phyloP scores from a whole-genome alignment of 768 basidiomycete species.

The Podaxis pistillaris region DNA sequence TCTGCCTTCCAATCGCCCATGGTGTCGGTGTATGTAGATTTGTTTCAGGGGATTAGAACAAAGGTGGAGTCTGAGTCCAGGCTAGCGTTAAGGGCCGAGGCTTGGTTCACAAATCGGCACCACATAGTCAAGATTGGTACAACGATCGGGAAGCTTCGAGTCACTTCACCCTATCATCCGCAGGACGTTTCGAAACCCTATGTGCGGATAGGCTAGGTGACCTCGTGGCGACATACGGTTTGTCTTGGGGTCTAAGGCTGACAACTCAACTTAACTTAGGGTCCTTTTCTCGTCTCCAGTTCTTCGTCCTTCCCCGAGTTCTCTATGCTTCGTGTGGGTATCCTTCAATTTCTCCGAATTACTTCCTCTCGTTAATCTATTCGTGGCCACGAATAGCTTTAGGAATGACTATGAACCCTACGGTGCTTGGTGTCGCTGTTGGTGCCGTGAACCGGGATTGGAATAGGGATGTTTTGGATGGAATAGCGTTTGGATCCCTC shows the following conservation, averaged over 20 bases:
- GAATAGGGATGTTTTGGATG: neutral
- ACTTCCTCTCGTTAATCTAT: too few relatives aligned
- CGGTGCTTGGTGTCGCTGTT: neutral
- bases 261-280: neutral
- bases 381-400: too few relatives aligned
- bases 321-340: too few relatives aligned
- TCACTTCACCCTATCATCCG: neutral
- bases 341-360: too few relatives aligned
- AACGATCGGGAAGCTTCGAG: constrained; percentile 1
- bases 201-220: neutral
- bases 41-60: too few relatives aligned
- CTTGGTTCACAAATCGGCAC: neutral
- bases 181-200: constrained; percentile 4
- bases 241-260: constrained; percentile 5
- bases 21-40: too few relatives aligned
- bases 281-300: neutral
- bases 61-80: too few relatives aligned
- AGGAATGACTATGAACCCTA: neutral
- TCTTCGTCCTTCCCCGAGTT: neutral
- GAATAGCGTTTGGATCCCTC: neutral
- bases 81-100: neutral
- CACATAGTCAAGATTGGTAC: neutral
- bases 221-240: neutral
- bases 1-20: too few relatives aligned
- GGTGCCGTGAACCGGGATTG: neutral